These are phyloP conservation scores for Peronospora belbahrii DNA, from an alignment of 352 stramenopile genomes.

Conservation along the genomic window DNA sequence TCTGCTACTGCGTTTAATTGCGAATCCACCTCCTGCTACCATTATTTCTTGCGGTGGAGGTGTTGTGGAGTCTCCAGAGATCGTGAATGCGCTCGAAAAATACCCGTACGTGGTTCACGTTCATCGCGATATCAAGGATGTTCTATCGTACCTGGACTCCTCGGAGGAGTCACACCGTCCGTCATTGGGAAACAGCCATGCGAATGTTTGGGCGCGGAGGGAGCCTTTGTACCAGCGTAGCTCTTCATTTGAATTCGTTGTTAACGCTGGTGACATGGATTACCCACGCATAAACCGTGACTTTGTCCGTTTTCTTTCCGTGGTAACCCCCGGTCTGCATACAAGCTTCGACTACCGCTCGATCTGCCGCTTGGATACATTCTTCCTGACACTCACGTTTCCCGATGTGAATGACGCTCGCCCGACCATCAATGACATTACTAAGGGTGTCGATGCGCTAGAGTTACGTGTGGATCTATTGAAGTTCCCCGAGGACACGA, in stretches of 20 bases:
- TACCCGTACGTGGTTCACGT: constrained; percentile 71
- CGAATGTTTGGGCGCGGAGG: constrained; percentile 48
- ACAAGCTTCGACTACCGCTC: constrained; percentile 45
- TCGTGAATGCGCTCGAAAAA: constrained; percentile 50
- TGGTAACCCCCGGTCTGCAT: constrained; percentile 41
- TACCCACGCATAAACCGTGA: constrained; percentile 52
- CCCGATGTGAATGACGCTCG: constrained; percentile 43
- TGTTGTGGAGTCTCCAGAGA: constrained; percentile 64
- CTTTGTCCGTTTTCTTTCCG: constrained; percentile 62
- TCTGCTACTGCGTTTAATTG: constrained; percentile 52
- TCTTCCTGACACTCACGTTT: constrained; percentile 79
- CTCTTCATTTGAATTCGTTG: constrained; percentile 49
- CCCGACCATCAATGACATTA: constrained; percentile 42
- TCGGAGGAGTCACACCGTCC: constrained; percentile 42
- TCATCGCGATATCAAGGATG: constrained; percentile 58
- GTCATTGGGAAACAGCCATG: constrained; percentile 53
- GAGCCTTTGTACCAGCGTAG: constrained; percentile 47
- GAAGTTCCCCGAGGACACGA: constrained; percentile 35
- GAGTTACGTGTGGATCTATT: constrained; percentile 95
- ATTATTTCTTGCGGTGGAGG: constrained; percentile 82
- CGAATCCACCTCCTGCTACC: constrained; percentile 45
- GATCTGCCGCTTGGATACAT: constrained; percentile 47
- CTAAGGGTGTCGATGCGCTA: constrained; percentile 88
- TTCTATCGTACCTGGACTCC: constrained; percentile 51
- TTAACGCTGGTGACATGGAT: constrained; percentile 52